phyloP scores from a whole-genome alignment of 2,329 filamentous ascomycete genomes.

The Ophiosphaerella narmari region DNA sequence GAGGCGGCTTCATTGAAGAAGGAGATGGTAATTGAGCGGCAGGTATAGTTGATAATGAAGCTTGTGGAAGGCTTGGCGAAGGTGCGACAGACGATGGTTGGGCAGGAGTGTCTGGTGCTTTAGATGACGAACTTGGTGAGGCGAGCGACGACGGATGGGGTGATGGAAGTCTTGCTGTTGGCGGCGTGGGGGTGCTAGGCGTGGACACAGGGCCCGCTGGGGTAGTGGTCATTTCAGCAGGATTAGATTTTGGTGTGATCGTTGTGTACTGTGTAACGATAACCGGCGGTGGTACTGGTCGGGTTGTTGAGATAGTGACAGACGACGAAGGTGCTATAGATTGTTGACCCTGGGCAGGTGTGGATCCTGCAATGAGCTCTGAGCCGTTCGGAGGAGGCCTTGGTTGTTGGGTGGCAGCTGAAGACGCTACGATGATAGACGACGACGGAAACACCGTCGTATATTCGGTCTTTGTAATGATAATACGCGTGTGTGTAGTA shows the following conservation, averaged over 20 bases:
- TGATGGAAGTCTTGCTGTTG: not conserved
- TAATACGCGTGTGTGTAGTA: constrained; percentile 18
- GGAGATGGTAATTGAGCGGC: not conserved
- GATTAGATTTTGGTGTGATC: constrained; percentile 13
- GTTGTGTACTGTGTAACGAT: constrained; percentile 40
- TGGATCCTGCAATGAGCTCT: not conserved
- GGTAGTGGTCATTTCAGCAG: constrained; percentile 4
- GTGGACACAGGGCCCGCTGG: constrained; percentile 1
- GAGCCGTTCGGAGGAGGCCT: constrained; percentile 4
- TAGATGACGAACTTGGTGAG: not conserved
- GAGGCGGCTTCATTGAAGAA: not conserved
- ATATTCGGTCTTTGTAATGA: constrained; percentile 36
- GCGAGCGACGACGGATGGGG: not conserved
- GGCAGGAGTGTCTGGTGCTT: not conserved
- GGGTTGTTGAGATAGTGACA: constrained; percentile 13
- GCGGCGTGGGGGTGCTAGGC: constrained; percentile 2
- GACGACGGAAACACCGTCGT: constrained; percentile 31
- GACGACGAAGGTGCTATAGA: constrained; percentile 1
- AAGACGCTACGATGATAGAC: constrained; percentile 4
- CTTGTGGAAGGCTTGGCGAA: not conserved
- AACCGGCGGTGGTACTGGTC: constrained; percentile 27
- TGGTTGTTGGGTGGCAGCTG: constrained; percentile 6
- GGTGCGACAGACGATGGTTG: not conserved
- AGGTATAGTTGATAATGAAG: not conserved
- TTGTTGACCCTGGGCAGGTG: constrained; percentile 2